Evolutionary conservation across 768 basidiomycete species (phyloP), one percentile per base, ranked within the genome.

Genomic region (Leccinum imitatum): DNA sequence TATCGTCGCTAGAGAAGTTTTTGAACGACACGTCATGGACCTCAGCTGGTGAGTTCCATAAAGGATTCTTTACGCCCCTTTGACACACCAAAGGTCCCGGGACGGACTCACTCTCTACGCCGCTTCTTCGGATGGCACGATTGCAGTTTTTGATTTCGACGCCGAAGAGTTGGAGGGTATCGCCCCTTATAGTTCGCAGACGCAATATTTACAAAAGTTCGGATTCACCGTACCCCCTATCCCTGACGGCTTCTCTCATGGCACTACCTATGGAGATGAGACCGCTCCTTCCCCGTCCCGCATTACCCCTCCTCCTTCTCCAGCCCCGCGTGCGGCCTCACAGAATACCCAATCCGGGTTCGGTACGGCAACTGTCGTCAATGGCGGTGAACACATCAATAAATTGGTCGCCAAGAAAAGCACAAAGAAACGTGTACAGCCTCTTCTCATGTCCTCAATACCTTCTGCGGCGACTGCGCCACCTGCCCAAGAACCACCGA

Each of bases 11-110:
- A 89, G 92, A 68, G 94, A 98, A 63, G 90, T 95, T 0, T 98
- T 98, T 63, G 95, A 95, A 56, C 78, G 95, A 59, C 92, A 95
- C 65, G 92, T 98, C 52, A 88, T 98, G 83, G 97, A 99, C 72
- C 79, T 99, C 17, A 92, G 87, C 69, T 99, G 97, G 97, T 95
- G 67, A 66, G 88, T 69, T 3, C 30, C n/a, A 5, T 44, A 10
- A 14, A 2, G 4, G 9, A 8, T 31, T 25, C 8, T 53, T 14
- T 46, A 15, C 31, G 14, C 57, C 14, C 11, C 23, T 37, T 50
- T 70, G 54, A 60, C 60, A 61, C 30, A 37, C 56, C 37, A 25
- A 63, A 97, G 95, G 95, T 95, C 95, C 9, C 85, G 84, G 73
- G 95, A 98, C 69, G 97, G 97, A 9, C 80, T 91, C 50, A 91